Percentiles rank a stretch among this genome's conserved stretches.
These are phyloP conservation scores for Pythium rishiriense DNA, from an alignment of 352 stramenopile species.

Conservation along the genomic window DNA sequence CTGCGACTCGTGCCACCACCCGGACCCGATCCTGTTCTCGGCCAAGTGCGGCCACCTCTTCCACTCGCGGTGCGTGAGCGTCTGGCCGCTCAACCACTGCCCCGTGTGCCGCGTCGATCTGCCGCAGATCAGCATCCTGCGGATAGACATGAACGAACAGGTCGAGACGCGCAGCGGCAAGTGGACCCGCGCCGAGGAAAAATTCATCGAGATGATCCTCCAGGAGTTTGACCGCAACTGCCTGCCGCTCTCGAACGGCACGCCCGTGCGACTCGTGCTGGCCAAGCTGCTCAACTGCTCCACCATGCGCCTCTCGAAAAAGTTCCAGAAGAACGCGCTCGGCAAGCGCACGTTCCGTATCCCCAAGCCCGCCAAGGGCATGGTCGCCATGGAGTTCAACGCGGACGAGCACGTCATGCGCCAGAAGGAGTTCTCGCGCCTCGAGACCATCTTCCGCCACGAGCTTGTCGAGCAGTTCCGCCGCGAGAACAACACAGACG, in stretches of 20 bases:
- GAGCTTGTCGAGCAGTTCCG: constrained; percentile 82
- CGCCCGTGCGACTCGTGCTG: constrained; percentile 78
- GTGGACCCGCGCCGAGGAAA: constrained; percentile 83
- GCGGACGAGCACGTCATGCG: constrained; percentile 58
- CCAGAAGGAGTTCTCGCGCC: constrained; percentile 68
- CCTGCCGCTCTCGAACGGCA: constrained; percentile 79
- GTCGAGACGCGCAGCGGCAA: constrained; percentile 76
- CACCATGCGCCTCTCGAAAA: constrained; percentile 89
- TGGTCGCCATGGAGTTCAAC: constrained; percentile 73
- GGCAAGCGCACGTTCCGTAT: constrained; percentile 86
- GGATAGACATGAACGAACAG: constrained; percentile 73
- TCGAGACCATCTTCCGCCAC: constrained; percentile 77
- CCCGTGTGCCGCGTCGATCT: constrained; percentile 60
- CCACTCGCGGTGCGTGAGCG: constrained; percentile 82
- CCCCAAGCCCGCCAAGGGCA: constrained; percentile 60
- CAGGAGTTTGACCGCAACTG: constrained; percentile 77
- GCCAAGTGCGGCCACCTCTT: constrained; percentile 80
- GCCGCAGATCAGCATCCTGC: constrained; percentile 62
- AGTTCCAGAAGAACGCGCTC: constrained; percentile 89
- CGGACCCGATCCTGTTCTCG: constrained; percentile 74
- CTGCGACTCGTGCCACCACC: constrained; percentile 80
- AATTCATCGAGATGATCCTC: constrained; percentile 85
- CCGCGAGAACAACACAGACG: constrained; percentile 82
- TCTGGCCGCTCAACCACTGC: constrained; percentile 70
- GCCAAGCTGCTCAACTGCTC: constrained; percentile 88